Evolutionary conservation across 2,329 filamentous ascomycete genomes (phyloP).

Genomic region (Rutstroemia sydowiana): DNA sequence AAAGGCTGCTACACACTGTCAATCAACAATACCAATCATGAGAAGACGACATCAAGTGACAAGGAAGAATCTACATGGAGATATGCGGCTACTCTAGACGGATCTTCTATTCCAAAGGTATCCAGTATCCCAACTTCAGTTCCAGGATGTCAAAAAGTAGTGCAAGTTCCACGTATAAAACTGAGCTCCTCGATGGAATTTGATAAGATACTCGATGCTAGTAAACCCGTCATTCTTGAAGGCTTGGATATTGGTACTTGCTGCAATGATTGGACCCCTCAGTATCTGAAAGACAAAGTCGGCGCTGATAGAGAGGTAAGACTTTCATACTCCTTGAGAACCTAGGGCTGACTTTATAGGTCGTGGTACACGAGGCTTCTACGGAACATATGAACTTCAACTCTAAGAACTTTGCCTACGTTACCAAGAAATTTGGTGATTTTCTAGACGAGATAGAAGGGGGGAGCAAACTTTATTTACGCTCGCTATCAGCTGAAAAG

Average conservation of each 20-base stretch:
- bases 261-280: constrained; percentile 56
- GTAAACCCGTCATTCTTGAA: constrained; percentile 59
- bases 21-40: background rate
- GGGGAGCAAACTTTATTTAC: constrained; percentile 66
- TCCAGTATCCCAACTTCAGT: background rate
- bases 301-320: constrained; percentile 53
- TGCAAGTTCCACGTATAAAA: constrained; percentile 43
- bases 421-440: constrained; percentile 56
- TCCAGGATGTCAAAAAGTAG: background rate
- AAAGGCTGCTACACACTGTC: constrained; percentile 35
- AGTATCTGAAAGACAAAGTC: constrained; percentile 58
- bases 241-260: constrained; percentile 61
- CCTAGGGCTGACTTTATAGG: constrained; percentile 34
- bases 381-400: constrained; percentile 70
- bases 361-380: constrained; percentile 66
- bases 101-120: background rate
- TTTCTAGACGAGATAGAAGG: constrained; percentile 55
- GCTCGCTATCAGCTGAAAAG: constrained; percentile 62
- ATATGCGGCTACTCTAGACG: constrained; percentile 18
- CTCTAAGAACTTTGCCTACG: constrained; percentile 74
- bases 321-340: background rate
- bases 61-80: constrained; percentile 14
- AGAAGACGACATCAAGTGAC: background rate
- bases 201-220: constrained; percentile 45
- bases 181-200: constrained; percentile 52